These are phyloP conservation scores for Lyophyllum shimeji DNA, from an alignment of 768 basidiomycete genomes.

Conservation along the genomic window DNA sequence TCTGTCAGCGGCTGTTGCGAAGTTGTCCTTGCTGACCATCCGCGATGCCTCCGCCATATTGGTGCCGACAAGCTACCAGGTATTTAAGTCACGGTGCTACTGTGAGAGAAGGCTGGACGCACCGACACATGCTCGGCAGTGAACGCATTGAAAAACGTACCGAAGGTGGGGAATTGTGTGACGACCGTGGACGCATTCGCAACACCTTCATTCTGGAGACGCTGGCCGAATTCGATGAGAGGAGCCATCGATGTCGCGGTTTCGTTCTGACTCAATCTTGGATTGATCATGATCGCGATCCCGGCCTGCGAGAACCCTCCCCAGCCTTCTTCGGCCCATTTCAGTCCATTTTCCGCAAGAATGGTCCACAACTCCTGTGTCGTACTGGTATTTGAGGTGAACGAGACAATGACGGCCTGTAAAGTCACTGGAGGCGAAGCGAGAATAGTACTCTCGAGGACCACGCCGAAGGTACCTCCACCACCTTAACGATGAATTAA, in stretches of 20 bases:
- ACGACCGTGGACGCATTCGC: conserved; percentile 27
- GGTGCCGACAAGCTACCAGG: conserved; percentile 33
- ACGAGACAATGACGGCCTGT: conserved; percentile 35
- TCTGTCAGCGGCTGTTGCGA: conserved; percentile 29
- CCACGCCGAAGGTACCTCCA: conserved; percentile 47
- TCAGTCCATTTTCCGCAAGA: conserved; percentile 36
- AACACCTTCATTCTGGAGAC: conserved; percentile 22
- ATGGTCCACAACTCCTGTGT: conserved; percentile 35
- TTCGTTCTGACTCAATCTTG: conserved; percentile 32
- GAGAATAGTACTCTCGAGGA: conserved; percentile 35
- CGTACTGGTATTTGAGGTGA: conserved; percentile 22
- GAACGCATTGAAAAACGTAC: conserved; percentile 38
- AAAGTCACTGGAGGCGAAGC: conserved; percentile 35
- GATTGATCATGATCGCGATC: conserved; percentile 43
- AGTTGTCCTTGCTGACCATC: conserved; percentile 39
- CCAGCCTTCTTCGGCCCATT: conserved; percentile 48
- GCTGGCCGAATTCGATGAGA: conserved; percentile 34
- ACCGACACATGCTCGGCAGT: conserved; percentile 37
- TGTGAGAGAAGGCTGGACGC: conserved; percentile 10
- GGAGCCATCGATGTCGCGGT: conserved; percentile 42
- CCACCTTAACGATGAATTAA: conserved; percentile 27
- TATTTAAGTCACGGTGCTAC: background rate
- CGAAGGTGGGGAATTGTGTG: conserved; percentile 42
- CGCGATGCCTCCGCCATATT: conserved; percentile 44
- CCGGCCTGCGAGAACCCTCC: conserved; percentile 41